Base-by-base conservation (phyloP, 108 stramenopile species). In the Conticribra weissflogii region DNA sequence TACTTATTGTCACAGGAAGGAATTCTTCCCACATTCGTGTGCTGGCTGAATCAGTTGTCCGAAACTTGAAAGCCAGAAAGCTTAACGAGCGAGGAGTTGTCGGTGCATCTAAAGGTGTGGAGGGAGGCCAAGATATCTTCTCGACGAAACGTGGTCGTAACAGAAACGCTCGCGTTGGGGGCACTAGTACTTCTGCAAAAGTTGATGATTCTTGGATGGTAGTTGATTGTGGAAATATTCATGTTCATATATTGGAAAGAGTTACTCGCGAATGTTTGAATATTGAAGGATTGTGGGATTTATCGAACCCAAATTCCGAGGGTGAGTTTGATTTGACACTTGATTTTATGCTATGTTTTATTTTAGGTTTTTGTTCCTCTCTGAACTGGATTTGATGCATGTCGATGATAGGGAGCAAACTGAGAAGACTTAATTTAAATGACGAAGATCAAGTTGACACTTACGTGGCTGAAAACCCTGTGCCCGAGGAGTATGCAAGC, bases 201-300 rank as follows among this genome's bases (percentile, higher is more conserved):
- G 36, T 76, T 21, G 72, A 85, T 33, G 80, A 86, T 52, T 66
- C 62, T 34, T 95, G 94, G 94, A 79, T 81, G 41, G 70, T 88
- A 1, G 86, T 95, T 16, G 94, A 95, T 66, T 92, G 91, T 69
- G 79, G 75, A 0, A 95, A 91, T 60, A 88, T 88, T 60, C 79
- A 91, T 47, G 90, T 95, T 16, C 91, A 95, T 54, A 68, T 93
- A 17, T 49, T 85, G 63, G 84, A 86, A 54, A 67, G 59, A 8
- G 22, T 23, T 3, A 90, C 89, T 0, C 72, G 94, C 25, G 36
- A 71, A 16, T 68, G 72, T 49, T 50, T 92, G 18, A 73, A 85
- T 34, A 80, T 95, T 63, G 94, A 95, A 63, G 67, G 76, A 32
- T 59, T 92, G 52, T 95, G 94, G 91, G 85, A 78, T 50, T 31